Conservation (phyloP, 179 eudicot genomes). For the Patellifolia procumbens region DNA sequence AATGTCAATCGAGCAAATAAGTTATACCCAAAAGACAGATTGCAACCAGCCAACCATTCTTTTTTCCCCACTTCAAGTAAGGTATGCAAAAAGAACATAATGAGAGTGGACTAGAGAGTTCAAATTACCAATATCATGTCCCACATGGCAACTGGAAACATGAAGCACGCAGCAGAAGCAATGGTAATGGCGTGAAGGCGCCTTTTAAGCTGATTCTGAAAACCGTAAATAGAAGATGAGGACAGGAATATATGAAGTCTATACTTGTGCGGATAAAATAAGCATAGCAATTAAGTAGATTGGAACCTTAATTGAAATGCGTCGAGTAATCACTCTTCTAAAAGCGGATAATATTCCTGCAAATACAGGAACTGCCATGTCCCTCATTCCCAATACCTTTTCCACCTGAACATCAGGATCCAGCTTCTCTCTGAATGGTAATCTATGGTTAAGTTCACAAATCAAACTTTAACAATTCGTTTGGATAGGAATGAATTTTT, state of each 20-base stretch:
- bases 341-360: constrained; percentile 97
- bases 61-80: not conserved
- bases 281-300: not conserved
- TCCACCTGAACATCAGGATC: constrained; percentile 52
- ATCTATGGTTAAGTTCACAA: constrained; percentile 58
- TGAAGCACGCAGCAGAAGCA: constrained; percentile 95
- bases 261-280: not conserved
- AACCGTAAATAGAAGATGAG: constrained; percentile 19
- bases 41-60: not conserved
- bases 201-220: constrained; percentile 87
- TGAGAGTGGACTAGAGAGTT: constrained; percentile 6
- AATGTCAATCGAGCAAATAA: constrained; percentile 10
- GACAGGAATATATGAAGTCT: not conserved
- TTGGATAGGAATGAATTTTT: too few species aligned
- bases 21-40: not conserved
- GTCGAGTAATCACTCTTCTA: constrained; percentile 88
- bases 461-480: constrained; percentile 12
- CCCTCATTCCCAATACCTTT: constrained; percentile 56
- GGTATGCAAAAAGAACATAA: constrained; percentile 1
- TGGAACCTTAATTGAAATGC: constrained; percentile 87
- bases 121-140: constrained; percentile 73
- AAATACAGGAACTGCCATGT: constrained; percentile 68
- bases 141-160: constrained; percentile 99
- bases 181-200: constrained; percentile 88
- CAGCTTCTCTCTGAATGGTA: constrained; percentile 61